These are phyloP conservation scores for Aspergillus fructus DNA, from an alignment of 2,329 filamentous ascomycete genomes.

Conservation along the genomic window DNA sequence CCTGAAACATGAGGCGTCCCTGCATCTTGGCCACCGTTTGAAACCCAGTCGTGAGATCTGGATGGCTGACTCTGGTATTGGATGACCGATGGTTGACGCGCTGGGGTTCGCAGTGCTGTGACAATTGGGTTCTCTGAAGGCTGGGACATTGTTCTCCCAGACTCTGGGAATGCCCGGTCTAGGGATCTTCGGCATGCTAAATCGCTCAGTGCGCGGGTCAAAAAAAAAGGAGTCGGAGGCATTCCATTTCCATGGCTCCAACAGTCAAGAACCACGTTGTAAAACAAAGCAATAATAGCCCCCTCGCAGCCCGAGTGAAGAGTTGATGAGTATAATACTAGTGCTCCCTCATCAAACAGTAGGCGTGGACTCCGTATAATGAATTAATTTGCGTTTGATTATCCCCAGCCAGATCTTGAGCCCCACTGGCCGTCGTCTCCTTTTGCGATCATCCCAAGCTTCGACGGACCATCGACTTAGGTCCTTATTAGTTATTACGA, in stretches of 20 bases:
- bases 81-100: too few relatives aligned
- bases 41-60: neutral
- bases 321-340: too few relatives aligned
- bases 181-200: slow-evolving; percentile 2
- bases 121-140: neutral
- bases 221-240: neutral
- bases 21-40: neutral
- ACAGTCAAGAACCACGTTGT: neutral
- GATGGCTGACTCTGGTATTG: neutral
- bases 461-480: slow-evolving; percentile 14
- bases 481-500: slow-evolving; percentile 9
- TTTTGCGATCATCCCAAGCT: slow-evolving; percentile 15
- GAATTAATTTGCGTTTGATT: slow-evolving; percentile 15
- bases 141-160: neutral
- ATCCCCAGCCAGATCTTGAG: slow-evolving; percentile 10
- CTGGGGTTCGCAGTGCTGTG: neutral
- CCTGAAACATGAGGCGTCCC: slow-evolving; percentile 3
- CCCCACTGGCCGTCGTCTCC: slow-evolving; percentile 9
- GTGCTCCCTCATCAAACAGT: neutral
- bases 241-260: neutral
- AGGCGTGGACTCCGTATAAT: neutral
- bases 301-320: too few relatives aligned
- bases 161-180: neutral
- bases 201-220: neutral
- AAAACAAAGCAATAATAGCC: neutral